Evolutionary conservation across 345 rosid genomes (phyloP).

Genomic region (Eucalyptus grandis): DNA sequence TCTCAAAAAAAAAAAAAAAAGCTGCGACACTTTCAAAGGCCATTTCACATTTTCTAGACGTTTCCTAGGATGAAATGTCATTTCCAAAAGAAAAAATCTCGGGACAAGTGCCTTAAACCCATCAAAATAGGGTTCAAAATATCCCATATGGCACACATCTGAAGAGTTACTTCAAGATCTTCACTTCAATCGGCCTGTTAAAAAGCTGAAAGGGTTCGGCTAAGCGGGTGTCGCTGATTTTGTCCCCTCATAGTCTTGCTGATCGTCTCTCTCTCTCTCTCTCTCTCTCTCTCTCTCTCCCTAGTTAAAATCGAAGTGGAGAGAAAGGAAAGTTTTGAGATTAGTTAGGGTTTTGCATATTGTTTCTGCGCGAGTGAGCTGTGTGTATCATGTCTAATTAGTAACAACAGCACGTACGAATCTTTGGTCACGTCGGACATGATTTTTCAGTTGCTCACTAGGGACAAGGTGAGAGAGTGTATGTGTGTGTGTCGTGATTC

Average conservation of each 20-base stretch:
- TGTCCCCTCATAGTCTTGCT: not conserved
- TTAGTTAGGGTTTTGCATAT: not conserved
- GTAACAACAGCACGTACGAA: not conserved
- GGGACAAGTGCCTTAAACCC: not conserved
- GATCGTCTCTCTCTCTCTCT: not conserved
- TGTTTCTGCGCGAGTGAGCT: not conserved
- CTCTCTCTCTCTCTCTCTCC: not conserved
- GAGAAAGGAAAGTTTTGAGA: not conserved
- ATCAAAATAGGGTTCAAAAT: not conserved
- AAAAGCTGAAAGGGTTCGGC: not conserved
- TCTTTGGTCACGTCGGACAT: conserved; percentile 29
- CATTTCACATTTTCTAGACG: conserved; percentile 1
- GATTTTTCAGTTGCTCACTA: conserved; percentile 17
- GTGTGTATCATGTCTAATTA: not conserved
- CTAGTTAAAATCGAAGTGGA: not conserved
- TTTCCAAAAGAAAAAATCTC: not conserved
- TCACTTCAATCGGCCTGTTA: not conserved
- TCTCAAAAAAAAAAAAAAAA: not conserved
- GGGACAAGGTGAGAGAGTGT: not conserved
- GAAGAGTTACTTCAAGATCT: not conserved
- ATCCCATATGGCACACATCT: not conserved
- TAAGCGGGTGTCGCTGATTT: not conserved
- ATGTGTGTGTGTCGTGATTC: conserved; percentile 3
- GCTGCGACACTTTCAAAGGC: not conserved
- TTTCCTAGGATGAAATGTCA: not conserved